Base-by-base conservation (phyloP, 2,329 filamentous ascomycete species). In the Talaromyces sp. region DNA sequence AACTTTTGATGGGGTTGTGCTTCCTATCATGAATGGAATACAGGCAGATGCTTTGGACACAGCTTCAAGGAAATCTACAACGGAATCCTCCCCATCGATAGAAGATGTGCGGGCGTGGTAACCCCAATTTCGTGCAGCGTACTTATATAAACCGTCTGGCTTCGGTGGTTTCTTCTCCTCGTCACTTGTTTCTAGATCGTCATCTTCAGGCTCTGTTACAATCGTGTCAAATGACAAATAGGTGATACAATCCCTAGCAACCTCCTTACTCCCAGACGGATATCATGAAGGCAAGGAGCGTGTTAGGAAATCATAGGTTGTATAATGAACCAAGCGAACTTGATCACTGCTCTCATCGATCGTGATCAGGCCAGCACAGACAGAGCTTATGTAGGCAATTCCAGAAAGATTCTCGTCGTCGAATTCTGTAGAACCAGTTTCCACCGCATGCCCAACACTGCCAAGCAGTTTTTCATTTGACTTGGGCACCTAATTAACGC, bases 271-370 rank as follows among this genome's bases (percentile, higher is more conserved):
- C 8, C 62, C 64, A 15, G 17, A 30, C 75, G 80, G 58, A 44
- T 76, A 55, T 0, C 25, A 59, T 0, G 6, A 0, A 17, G 72
- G 64, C 1, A 22, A 39, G 1, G 66, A 63, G 0, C 60, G 11
- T 22, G 54, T 36, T 22, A 75, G 66, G 58, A 73, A 75, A 57
- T 73, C 69, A 32, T 74, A 69, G 2, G 70, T 62, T 2, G 71
- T 75, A 62, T 72, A 70, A 59, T 75, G 75, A 1, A 75, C 69
- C 1, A 77, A 64, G 13, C 67, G 68, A 32, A 77, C 66, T 27
- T 69, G 64, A 15, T 63, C 62, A 39, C 68, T 73, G 32, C 68
- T 54, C 30, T 66, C 60, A 44, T 78, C 74, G 7, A 73, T 53
- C 1, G 67, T 70, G 5, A 76, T 68, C 4, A 77, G 65, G 0